Evolutionary conservation across 1,139 yeast species (phyloP).

Genomic region (Candida sp.): DNA sequence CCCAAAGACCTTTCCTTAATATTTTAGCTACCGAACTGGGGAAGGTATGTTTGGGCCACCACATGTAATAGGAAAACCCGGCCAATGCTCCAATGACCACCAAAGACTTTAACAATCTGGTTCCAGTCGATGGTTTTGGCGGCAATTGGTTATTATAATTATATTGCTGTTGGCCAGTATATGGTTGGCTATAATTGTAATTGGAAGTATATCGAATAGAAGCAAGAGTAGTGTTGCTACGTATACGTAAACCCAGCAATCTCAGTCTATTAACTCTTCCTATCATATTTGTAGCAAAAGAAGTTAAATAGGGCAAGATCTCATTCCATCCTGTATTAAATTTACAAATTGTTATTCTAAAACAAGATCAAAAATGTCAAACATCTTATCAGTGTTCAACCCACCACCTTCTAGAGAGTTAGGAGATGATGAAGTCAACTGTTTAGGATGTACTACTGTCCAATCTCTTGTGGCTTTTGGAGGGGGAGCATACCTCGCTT

Average conservation of each 20-base stretch:
- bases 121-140: conserved; percentile 14
- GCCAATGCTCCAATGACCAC: conserved; percentile 29
- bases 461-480: conserved; percentile 33
- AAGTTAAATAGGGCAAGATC: not conserved
- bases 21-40: conserved; percentile 61
- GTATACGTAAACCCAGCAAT: not conserved
- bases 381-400: conserved; percentile 34
- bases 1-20: conserved; percentile 76
- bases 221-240: no score
- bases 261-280: not conserved
- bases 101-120: conserved; percentile 13
- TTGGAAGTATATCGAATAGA: conserved; percentile 3
- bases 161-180: conserved; percentile 8
- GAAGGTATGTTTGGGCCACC: conserved; percentile 60
- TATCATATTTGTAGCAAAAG: not conserved
- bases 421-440: conserved; percentile 19
- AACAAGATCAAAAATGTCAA: conserved; percentile 20
- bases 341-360: not conserved
- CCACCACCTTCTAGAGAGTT: conserved; percentile 32
- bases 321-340: not conserved
- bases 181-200: conserved; percentile 11
- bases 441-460: conserved; percentile 39
- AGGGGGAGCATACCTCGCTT: conserved; percentile 34
- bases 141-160: conserved; percentile 15
- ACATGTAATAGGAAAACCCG: conserved; percentile 44